Conservation (phyloP, 352 stramenopile species). For the Phytophthora podocarpi region DNA sequence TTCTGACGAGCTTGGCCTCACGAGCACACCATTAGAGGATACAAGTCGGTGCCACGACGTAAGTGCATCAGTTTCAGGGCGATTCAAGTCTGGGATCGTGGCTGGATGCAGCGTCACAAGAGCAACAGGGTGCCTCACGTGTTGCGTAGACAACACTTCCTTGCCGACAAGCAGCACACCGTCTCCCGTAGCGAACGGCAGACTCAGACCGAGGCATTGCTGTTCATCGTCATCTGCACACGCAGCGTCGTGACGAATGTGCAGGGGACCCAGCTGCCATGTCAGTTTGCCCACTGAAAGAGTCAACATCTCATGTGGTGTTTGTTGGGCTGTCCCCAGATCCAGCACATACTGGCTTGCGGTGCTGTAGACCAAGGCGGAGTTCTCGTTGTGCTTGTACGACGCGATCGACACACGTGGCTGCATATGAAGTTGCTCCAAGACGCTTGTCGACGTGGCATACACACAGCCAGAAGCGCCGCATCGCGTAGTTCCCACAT, state of each 20-base stretch:
- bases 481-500: slow-evolving; percentile 17
- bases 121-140: slow-evolving; percentile 9
- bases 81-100: slow-evolving; percentile 25
- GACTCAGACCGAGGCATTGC: slow-evolving; percentile 40
- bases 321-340: not conserved
- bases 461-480: slow-evolving; percentile 33
- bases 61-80: slow-evolving; percentile 10
- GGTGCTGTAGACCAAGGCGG: slow-evolving; percentile 36
- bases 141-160: slow-evolving; percentile 28
- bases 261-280: slow-evolving; percentile 38
- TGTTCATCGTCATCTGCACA: slow-evolving; percentile 31
- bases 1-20: slow-evolving; percentile 23
- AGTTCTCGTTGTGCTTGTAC: slow-evolving; percentile 17
- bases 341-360: slow-evolving; percentile 20
- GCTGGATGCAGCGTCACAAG: slow-evolving; percentile 29
- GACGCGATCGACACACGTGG: slow-evolving; percentile 26
- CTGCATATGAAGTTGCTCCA: slow-evolving; percentile 25
- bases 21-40: slow-evolving; percentile 25
- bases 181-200: slow-evolving; percentile 29
- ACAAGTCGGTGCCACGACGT: slow-evolving; percentile 41
- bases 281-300: slow-evolving; percentile 52
- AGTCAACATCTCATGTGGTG: slow-evolving; percentile 36
- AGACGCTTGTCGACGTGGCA: slow-evolving; percentile 22
- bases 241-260: slow-evolving; percentile 21
- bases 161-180: slow-evolving; percentile 40